Evolutionary conservation across 345 rosid species (phyloP).

Genomic region (Arabis alpina): DNA sequence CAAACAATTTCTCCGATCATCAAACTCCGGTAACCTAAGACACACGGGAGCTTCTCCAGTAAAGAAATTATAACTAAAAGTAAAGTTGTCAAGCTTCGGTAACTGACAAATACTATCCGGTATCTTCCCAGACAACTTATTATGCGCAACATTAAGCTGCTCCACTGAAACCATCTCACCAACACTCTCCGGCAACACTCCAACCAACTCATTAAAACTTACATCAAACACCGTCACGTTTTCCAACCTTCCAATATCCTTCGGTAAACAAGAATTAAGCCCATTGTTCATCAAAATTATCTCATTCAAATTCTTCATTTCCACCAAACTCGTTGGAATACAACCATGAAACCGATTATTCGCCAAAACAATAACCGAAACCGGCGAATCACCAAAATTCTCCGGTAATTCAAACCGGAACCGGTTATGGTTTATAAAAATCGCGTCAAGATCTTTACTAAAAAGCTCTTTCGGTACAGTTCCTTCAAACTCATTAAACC

Average conservation of each 20-base stretch:
- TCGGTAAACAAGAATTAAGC: constrained; percentile 64
- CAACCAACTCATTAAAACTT: constrained; percentile 60
- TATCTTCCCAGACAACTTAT: constrained; percentile 61
- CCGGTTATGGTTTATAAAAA: constrained; percentile 72
- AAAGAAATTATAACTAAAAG: constrained; percentile 68
- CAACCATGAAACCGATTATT: constrained; percentile 77
- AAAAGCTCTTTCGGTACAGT: constrained; percentile 67
- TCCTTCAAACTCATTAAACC: constrained; percentile 82
- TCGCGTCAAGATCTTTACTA: constrained; percentile 65
- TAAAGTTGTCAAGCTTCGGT: constrained; percentile 69
- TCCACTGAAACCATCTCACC: constrained; percentile 67
- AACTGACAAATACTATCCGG: constrained; percentile 62
- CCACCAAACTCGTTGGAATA: constrained; percentile 64
- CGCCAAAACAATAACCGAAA: constrained; percentile 76
- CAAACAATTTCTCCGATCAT: constrained; percentile 68
- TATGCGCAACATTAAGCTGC: constrained; percentile 77
- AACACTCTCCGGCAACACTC: constrained; percentile 60
- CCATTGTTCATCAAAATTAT: constrained; percentile 70
- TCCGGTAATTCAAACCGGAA: constrained; percentile 67
- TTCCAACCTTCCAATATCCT: constrained; percentile 57
- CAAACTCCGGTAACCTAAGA: constrained; percentile 50
- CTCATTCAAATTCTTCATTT: constrained; percentile 72
- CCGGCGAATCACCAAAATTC: constrained; percentile 76
- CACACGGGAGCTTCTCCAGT: constrained; percentile 73
- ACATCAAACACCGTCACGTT: constrained; percentile 73